Percentiles rank a stretch among this genome's conserved stretches.
Conservation (phyloP, 2,329 filamentous ascomycete genomes). For the Capronia epimyces region DNA sequence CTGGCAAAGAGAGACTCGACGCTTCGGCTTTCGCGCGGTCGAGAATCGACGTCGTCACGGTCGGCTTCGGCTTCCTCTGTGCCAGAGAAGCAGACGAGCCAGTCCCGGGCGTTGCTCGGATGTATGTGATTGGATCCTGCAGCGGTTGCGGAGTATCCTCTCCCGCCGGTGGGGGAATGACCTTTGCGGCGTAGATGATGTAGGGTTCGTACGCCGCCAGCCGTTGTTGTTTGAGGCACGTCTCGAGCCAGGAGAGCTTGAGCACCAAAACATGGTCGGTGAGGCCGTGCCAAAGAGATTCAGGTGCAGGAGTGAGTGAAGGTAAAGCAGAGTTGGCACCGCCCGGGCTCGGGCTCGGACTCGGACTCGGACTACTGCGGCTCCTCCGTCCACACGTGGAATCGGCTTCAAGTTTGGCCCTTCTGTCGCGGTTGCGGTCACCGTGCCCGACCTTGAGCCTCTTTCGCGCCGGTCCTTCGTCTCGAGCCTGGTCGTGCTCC, state of each 20-base stretch:
- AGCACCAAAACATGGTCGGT: constrained; percentile 45
- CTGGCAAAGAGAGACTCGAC: constrained; percentile 14
- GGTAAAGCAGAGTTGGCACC: no score
- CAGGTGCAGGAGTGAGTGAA: background rate
- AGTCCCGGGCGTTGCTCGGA: constrained; percentile 15
- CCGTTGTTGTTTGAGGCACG: constrained; percentile 41
- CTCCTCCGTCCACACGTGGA: constrained; percentile 3
- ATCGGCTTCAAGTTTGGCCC: constrained; percentile 6
- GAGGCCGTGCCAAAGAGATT: constrained; percentile 21
- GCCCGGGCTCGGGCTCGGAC: constrained; percentile 10
- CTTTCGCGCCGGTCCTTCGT: constrained; percentile 12
- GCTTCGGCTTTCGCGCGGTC: constrained; percentile 51
- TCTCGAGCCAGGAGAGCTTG: constrained; percentile 50
- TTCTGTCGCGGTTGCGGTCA: constrained; percentile 11
- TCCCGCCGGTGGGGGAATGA: constrained; percentile 36
- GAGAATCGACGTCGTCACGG: constrained; percentile 38
- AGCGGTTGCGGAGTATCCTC: constrained; percentile 12
- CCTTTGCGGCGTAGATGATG: constrained; percentile 48
- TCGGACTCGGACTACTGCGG: constrained; percentile 5
- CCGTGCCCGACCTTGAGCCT: constrained; percentile 6
- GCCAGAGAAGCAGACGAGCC: background rate
- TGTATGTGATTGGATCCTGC: constrained; percentile 12
- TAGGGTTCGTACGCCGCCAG: constrained; percentile 46
- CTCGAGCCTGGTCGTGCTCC: background rate
- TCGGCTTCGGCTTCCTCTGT: background rate